Conservation (phyloP, 164 flowering plant species). For the Vitis labrusca region DNA sequence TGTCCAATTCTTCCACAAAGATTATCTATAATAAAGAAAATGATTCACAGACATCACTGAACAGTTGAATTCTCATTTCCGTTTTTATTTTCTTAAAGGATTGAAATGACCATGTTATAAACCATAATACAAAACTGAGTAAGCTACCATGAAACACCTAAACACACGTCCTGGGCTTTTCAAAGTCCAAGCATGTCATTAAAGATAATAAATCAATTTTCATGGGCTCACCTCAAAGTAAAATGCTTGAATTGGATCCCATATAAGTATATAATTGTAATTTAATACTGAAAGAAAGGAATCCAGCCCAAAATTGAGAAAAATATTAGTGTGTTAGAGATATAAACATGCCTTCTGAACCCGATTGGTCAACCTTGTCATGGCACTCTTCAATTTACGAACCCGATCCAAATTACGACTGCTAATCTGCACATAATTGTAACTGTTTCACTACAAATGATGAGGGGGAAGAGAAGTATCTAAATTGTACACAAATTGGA, state of each 20-base stretch:
- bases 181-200: too few species aligned
- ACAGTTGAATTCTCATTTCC: not conserved
- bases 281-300: too few species aligned
- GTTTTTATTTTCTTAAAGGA: too few species aligned
- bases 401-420: conserved; percentile 97
- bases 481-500: not conserved
- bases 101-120: too few species aligned
- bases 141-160: too few species aligned
- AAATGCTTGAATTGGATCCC: too few species aligned
- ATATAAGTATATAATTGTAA: not conserved
- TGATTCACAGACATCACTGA: not conserved
- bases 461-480: not conserved
- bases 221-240: too few species aligned
- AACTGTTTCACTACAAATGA: not conserved
- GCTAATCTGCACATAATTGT: conserved; percentile 59
- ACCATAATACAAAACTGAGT: too few species aligned
- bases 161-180: too few species aligned
- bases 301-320: too few species aligned
- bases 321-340: conserved; percentile 4
- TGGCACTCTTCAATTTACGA: conserved; percentile 93
- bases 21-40: not conserved
- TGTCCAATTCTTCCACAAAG: not conserved
- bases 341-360: conserved; percentile 77
- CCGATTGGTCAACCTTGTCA: conserved; percentile 92
- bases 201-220: too few species aligned